Evolutionary conservation across 495 filamentous ascomycete genomes (phyloP), one percentile per base, ranked within the genome.

Genomic region (Penicillium canariense): DNA sequence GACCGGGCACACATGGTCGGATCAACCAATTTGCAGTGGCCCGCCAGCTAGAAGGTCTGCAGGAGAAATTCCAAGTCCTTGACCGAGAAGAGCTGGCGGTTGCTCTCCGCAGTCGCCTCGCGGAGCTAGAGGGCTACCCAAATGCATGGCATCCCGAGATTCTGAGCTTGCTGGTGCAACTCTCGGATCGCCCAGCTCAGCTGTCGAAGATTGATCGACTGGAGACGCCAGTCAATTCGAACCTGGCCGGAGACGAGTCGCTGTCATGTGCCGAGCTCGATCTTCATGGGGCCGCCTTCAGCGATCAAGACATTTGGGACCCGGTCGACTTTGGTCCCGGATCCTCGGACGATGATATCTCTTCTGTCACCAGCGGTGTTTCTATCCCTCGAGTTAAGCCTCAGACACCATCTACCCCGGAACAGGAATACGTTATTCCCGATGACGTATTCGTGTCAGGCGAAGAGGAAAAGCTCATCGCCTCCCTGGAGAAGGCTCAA

Each of bases 21-120:
- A 90, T 86, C 0, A 94, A 97, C 72, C 93, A 95, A 61, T 98
- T 97, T 66, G 89, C 90, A 27, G 84, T 96, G 11, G 71, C 82
- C 22, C 79, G 80, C 15, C 84, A 81, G 30, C 78, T 96, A 5
- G 81, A 86, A 20, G 94, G 94, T 3, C 77, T 96, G 15, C 87
- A 90, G 56, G 94, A 98, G 69, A 93, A 93, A 60, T 96, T 96
- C 67, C 81, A 83, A 34, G 77, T 97, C 43, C 75, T 88, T 27
- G 85, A 87, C 67, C 80, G 84, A 52, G 91, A 96, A 65, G 81
- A 84, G 14, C 69, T 96, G 23, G 90, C 89, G n/a, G 84, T 90
- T 56, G 90, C 88, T 7, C 77, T 97, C 11, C 71, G 77, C 18
- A 63, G 67, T 18, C 85, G 90, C 20, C 69, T 92, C 22, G 71